Percentiles rank a stretch among this genome's conserved stretches.
phyloP scores from a whole-genome alignment of 2,329 filamentous ascomycete species.

The Ophiostoma piceae region DNA sequence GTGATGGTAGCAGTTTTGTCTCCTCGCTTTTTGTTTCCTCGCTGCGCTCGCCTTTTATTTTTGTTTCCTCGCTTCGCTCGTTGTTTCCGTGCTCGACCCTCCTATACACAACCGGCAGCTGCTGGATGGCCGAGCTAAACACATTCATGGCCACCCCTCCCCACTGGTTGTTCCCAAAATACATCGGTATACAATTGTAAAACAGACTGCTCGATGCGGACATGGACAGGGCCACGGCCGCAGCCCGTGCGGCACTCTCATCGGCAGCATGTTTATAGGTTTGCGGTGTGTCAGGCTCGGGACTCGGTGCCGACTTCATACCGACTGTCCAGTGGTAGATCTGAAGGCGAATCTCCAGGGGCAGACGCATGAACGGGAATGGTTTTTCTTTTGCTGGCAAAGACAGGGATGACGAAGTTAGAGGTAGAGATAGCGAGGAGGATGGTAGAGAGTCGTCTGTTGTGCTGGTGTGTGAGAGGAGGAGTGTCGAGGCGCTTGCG shows the following conservation, averaged over 20 bases:
- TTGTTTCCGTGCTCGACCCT: no score
- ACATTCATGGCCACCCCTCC: background rate
- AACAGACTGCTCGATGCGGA: background rate
- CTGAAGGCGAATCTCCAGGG: conserved; percentile 43
- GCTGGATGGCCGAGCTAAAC: background rate
- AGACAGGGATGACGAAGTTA: background rate
- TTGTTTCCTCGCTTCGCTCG: no score
- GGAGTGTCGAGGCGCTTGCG: background rate
- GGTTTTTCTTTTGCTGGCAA: background rate
- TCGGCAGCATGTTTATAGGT: background rate
- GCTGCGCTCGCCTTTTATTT: background rate
- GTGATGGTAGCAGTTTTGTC: conserved; percentile 31
- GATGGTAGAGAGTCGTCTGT: background rate
- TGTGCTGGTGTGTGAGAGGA: background rate
- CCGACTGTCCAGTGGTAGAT: conserved; percentile 39
- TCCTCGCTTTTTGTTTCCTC: background rate
- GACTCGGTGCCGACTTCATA: background rate
- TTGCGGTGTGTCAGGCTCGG: no score
- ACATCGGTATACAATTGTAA: background rate
- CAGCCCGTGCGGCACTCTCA: background rate
- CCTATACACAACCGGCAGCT: background rate
- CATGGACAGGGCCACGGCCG: background rate
- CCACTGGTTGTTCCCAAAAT: background rate
- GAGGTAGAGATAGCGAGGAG: no score
- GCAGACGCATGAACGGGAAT: conserved; percentile 36